Evolutionary conservation across 2,329 filamentous ascomycete genomes (phyloP).

Genomic region (Sphaerulina populicola): DNA sequence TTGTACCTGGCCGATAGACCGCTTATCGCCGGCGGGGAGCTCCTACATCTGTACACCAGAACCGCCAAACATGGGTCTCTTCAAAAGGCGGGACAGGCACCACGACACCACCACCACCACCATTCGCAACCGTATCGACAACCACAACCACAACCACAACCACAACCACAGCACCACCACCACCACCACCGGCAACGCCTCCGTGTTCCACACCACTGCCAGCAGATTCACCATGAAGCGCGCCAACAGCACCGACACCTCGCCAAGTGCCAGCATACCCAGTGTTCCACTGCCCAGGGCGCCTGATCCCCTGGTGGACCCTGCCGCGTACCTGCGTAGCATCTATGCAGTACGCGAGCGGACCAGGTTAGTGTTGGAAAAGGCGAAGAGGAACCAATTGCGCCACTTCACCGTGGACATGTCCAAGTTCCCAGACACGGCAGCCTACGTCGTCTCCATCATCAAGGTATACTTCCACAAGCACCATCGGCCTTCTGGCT

Average conservation of each 20-base stretch:
- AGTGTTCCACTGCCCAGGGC: conserved; percentile 74
- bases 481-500: not conserved
- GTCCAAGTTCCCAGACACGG: conserved; percentile 72
- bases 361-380: conserved; percentile 63
- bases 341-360: conserved; percentile 80
- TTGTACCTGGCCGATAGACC: conserved; percentile 1
- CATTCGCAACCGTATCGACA: conserved; percentile 8
- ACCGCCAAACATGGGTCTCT: conserved; percentile 43
- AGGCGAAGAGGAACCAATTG: conserved; percentile 67
- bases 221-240: conserved; percentile 19
- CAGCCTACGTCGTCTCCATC: conserved; percentile 79
- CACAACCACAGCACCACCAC: conserved; percentile 11
- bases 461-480: conserved; percentile 61
- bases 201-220: conserved; percentile 21
- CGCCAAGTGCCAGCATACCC: conserved; percentile 39
- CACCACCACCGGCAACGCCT: conserved; percentile 17
- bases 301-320: conserved; percentile 80
- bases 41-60: conserved; percentile 6
- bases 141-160: conserved; percentile 13
- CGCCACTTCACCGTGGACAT: conserved; percentile 85
- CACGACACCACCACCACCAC: conserved; percentile 14
- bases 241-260: conserved; percentile 31
- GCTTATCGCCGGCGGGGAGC: conserved; percentile 10
- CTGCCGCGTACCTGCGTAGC: conserved; percentile 82
- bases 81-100: conserved; percentile 43